These are phyloP conservation scores for Rusavskia elegans DNA, from an alignment of 495 filamentous ascomycete species.

Conservation along the genomic window DNA sequence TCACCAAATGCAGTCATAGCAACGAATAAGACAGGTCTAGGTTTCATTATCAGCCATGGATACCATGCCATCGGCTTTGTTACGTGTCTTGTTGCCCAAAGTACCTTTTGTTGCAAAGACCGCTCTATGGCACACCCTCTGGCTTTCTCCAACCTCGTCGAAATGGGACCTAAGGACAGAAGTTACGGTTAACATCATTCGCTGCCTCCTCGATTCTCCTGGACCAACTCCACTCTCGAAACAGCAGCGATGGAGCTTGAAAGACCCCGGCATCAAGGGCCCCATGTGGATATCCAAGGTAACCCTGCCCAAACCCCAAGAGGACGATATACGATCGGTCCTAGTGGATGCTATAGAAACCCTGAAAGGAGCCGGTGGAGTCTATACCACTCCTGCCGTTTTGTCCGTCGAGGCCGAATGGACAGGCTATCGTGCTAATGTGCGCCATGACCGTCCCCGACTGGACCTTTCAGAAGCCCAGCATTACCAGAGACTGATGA, in stretches of 20 bases:
- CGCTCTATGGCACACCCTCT: slow-evolving; percentile 48
- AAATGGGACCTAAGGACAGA: slow-evolving; percentile 72
- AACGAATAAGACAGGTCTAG: too few species aligned
- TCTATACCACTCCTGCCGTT: slow-evolving; percentile 32
- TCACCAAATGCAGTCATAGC: too few species aligned
- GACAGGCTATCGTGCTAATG: slow-evolving; percentile 56
- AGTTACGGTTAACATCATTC: slow-evolving; percentile 52
- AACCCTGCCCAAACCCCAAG: slow-evolving; percentile 37
- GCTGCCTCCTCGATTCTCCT: slow-evolving; percentile 36
- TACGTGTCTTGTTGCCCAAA: slow-evolving; percentile 35
- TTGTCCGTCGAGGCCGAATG: slow-evolving; percentile 66
- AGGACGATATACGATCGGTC: slow-evolving; percentile 40
- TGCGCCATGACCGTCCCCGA: slow-evolving; percentile 33
- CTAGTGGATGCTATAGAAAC: slow-evolving; percentile 47
- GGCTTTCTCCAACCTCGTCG: slow-evolving; percentile 44
- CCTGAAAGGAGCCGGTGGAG: slow-evolving; percentile 31
- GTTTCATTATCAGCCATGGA: slow-evolving; percentile 16
- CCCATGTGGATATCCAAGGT: slow-evolving; percentile 66
- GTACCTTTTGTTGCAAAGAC: slow-evolving; percentile 54
- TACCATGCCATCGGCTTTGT: slow-evolving; percentile 21
- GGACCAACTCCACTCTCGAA: slow-evolving; percentile 35
- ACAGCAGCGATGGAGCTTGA: slow-evolving; percentile 43
- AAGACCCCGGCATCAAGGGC: slow-evolving; percentile 57
- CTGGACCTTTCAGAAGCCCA: slow-evolving; percentile 48
- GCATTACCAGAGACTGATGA: slow-evolving; percentile 58